Conservation (phyloP, 768 basidiomycete species). For the Amanita subjunquillea region DNA sequence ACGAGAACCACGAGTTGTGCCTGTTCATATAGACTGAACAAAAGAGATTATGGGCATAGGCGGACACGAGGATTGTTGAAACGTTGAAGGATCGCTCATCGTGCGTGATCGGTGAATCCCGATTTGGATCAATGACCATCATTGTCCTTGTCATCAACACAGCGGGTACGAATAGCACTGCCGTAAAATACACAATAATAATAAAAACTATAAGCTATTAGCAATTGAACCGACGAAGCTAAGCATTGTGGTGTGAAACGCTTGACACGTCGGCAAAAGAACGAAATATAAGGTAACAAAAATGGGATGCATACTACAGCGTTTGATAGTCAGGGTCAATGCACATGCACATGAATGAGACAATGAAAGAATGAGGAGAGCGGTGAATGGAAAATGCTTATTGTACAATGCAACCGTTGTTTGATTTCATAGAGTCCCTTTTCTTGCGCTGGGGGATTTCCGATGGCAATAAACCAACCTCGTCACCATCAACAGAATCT, state of each 20-base stretch:
- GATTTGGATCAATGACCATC: not conserved
- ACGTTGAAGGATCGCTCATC: no score
- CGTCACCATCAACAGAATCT: not conserved
- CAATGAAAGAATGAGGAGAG: constrained; percentile 1
- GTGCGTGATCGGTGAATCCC: not conserved
- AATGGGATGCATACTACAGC: not conserved
- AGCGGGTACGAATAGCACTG: not conserved
- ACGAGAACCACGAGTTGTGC: no score
- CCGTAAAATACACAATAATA: constrained; percentile 6
- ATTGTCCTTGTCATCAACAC: not conserved
- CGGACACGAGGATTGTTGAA: no score
- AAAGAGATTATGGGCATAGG: no score
- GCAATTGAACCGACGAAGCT: not conserved
- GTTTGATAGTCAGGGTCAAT: not conserved
- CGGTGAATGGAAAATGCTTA: constrained; percentile 16
- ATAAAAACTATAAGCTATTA: constrained; percentile 5
- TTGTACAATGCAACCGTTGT: constrained; percentile 38
- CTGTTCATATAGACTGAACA: no score
- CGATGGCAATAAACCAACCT: constrained; percentile 22
- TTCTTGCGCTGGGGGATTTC: constrained; percentile 26
- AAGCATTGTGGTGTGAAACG: not conserved
- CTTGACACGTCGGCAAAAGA: not conserved
- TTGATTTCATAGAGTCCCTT: constrained; percentile 23
- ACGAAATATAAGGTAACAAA: not conserved
- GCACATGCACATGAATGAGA: not conserved